Evolutionary conservation across 768 basidiomycete genomes (phyloP), one percentile per base, ranked within the genome.

Genomic region (Mycena pura): DNA sequence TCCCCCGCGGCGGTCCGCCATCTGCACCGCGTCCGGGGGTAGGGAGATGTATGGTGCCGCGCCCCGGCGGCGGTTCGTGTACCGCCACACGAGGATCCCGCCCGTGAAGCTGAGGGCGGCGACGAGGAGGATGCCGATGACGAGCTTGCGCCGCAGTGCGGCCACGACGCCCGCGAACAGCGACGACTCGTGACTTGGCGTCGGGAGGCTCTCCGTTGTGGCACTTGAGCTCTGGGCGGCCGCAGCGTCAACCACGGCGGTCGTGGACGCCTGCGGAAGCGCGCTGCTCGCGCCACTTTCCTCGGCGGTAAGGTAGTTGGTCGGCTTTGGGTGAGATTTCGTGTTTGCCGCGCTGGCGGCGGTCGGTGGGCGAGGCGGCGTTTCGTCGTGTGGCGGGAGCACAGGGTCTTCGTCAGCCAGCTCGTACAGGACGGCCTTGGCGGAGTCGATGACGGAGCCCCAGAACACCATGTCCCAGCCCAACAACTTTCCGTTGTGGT

Each of bases 371-470:
- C 75, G 66, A 31, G 79, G 78, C 14, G 52, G 54, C 8, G 74
- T 67, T 1, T 74, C 69, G 50, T 82, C 79, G 9, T 77, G 70
- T 38, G 82, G 78, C 29, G 80, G 82, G 49, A 90, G 75, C 36
- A 80, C 72, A 55, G 82, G 77, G 17, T 86, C 82, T 13, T 81
- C 75, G 14, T 80, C 69, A 38, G 86, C 82, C 4, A 90, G 77
- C 48, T 86, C 81, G 69, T 86, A 96, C n/a, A n/a, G 80, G 63
- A 79, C 81, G 17, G 88, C 86, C 64, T 85, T 82, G 4, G 82
- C 71, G 2, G 93, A 77, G 73, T 99, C 93, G 48, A 92, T 83
- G 24, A 87, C 80, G 29, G 91, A 88, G 19, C 97, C 97, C 93
- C 94, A 99, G 38, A 99, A 83, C 58, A 89, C n/a, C n/a, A n/a